These are phyloP conservation scores for Candida multigemmis DNA, from an alignment of 805 yeast species.

Conservation along the genomic window DNA sequence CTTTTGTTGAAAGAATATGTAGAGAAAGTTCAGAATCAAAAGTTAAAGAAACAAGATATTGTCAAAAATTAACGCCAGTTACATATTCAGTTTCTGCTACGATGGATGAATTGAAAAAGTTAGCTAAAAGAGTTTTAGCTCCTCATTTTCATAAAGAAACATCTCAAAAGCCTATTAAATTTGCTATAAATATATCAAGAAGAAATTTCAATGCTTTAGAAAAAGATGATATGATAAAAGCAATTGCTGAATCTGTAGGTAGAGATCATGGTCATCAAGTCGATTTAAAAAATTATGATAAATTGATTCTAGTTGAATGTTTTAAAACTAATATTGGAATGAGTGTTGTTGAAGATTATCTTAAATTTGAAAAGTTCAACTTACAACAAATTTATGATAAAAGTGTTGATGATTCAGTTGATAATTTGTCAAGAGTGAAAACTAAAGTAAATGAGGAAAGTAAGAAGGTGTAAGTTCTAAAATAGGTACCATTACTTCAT, in stretches of 20 bases:
- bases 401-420: constrained; percentile 17
- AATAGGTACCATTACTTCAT: too few relatives aligned
- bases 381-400: constrained; percentile 70
- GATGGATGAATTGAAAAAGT: constrained; percentile 52
- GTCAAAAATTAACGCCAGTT: constrained; percentile 77
- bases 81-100: constrained; percentile 67
- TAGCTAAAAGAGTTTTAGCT: constrained; percentile 50
- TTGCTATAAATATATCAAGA: constrained; percentile 74
- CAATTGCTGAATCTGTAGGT: constrained; percentile 67
- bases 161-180: constrained; percentile 35
- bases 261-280: constrained; percentile 64
- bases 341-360: constrained; percentile 67
- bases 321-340: constrained; percentile 84
- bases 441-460: background rate
- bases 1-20: constrained; percentile 58
- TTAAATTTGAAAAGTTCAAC: constrained; percentile 59
- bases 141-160: constrained; percentile 55
- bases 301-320: constrained; percentile 76
- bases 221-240: constrained; percentile 63
- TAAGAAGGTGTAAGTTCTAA: too few relatives aligned
- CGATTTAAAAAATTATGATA: constrained; percentile 72
- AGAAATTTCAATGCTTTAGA: constrained; percentile 71
- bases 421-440: constrained; percentile 6
- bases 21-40: constrained; percentile 43
- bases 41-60: constrained; percentile 55